Evolutionary conservation across 1,284 basidiomycete genomes (phyloP), one percentile per base, ranked within the genome.

Genomic region (Sporisorium scitamineum): DNA sequence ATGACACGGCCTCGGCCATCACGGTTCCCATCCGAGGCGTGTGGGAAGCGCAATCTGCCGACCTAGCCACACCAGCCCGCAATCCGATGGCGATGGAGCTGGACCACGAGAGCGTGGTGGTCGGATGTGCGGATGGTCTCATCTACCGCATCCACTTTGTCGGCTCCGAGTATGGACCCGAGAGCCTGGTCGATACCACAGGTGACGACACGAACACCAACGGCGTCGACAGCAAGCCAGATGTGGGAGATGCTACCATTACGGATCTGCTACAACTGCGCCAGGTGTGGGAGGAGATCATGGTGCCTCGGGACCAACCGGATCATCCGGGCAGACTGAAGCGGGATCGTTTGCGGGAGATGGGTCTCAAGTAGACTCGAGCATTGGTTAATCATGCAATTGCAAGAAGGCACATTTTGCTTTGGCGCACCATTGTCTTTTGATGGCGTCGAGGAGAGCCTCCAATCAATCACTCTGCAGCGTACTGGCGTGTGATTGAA

Each of bases 11-110:
- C 20, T 14, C 44, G 13, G 32, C 8, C 18, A 44, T 56, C 22
- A 59, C 79, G 0, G 70, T 67, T 4, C 63, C 80, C n/a, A 76
- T 83, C 31, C 45, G 65, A 22, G 80, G 80, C 6, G 81, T 76
- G 4, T 82, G 80, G 80, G 63, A 69, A 42, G 71, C 76, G 14
- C 61, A 66, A 22, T 65, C 69, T 5, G 54, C 41, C 2, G 61
- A 69, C 22, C 67, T 83, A 18, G 61, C 70, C 18, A 61, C 54
- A 14, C 70, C 79, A 2, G 52, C 78, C 29, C 61, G 71, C 18
- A 82, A 82, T 45, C 81, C 81, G 11, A 80, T 82, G 80, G 65
- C 74, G 20, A 72, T 83, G 57, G 79, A 79, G 51, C 45, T 80
- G 44, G 81, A 83, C 52, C 79, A 80, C 57, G 81, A 83, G 52